Base-by-base conservation (phyloP, 495 filamentous ascomycete species). In the Penicillium taxi region DNA sequence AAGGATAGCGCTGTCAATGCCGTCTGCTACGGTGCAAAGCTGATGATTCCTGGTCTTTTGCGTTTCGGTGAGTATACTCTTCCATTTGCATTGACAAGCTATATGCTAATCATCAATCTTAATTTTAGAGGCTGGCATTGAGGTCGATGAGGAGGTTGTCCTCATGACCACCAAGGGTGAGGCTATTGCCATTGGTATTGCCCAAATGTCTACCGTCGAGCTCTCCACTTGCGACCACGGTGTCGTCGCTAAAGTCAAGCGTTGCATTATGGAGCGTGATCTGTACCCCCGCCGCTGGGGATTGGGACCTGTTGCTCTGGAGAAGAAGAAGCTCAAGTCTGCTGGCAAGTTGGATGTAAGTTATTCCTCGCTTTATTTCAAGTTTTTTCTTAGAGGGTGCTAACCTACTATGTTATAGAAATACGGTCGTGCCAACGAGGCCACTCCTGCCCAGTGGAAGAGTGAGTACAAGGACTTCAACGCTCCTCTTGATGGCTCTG, bases 281-380 rank as follows among this genome's bases (percentile, higher is more conserved):
- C 71, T 94, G 9, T 98, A 98, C 72, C 90, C 90, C 39, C 75
- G 84, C 56, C 68, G 88, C 70, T 98, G 91, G 91, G 93, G 93
- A 33, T 63, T 95, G 47, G 91, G 91, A 28, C 89, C 90, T 26
- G 77, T 85, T 38, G 89, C 91, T 18, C 51, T 82, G 26, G 83
- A 95, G 68, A 98, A 98, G 80, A 96, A 96, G 80, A 93, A 96
- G 77, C 78, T 98, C 67, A 96, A 96, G 75, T 82, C 84, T n/a
- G 81, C 82, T 45, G 91, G 91, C 58, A 90, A 94, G 69, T 80
- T 98, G 17, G 91, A 98, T 70, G 78, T 82, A 54, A 64, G 78
- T 64, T 12, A 32, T 32, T 17, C 9, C n/a, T 14, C 5, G 14
- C 15, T 3, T 3, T 6, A 29, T 29, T 5, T 12, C 18, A 9